phyloP scores from a whole-genome alignment of 23 red algal species.

The Chondrus crispus region DNA sequence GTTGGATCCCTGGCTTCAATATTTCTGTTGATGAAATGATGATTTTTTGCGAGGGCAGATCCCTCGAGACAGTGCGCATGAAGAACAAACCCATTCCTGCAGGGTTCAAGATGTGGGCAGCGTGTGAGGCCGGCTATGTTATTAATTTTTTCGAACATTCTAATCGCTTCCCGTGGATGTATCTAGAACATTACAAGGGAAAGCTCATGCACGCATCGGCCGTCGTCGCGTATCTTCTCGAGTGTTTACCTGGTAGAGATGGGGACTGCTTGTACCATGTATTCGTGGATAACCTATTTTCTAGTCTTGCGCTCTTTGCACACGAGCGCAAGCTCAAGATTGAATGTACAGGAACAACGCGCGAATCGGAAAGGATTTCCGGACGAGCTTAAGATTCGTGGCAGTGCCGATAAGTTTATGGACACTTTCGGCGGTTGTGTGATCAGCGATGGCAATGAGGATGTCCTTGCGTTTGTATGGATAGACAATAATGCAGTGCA shows the following conservation, averaged over 20 bases:
- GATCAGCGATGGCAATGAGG: too few relatives aligned
- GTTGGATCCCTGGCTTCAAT: not conserved
- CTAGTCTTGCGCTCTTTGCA: too few relatives aligned
- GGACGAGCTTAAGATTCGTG: too few relatives aligned
- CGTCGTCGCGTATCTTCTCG: not conserved
- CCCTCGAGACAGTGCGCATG: not conserved
- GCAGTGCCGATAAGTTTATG: too few relatives aligned
- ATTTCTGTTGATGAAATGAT: conserved; percentile 14
- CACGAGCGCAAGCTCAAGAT: too few relatives aligned
- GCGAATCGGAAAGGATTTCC: too few relatives aligned
- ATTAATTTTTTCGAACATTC: not conserved
- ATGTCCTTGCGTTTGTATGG: not conserved
- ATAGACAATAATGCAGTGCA: not conserved
- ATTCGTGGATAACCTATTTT: not conserved
- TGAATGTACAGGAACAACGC: too few relatives aligned
- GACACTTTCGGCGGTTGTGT: too few relatives aligned
- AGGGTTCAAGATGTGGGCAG: not conserved
- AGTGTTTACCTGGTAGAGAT: not conserved
- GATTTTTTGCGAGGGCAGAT: not conserved
- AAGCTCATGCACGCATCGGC: not conserved
- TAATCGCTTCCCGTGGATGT: not conserved
- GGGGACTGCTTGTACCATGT: too few relatives aligned
- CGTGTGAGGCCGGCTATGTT: not conserved
- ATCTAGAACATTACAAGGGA: not conserved
- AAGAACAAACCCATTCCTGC: not conserved